Evolutionary conservation across 495 filamentous ascomycete species (phyloP).

Genomic region (Pyrenula aspistea): DNA sequence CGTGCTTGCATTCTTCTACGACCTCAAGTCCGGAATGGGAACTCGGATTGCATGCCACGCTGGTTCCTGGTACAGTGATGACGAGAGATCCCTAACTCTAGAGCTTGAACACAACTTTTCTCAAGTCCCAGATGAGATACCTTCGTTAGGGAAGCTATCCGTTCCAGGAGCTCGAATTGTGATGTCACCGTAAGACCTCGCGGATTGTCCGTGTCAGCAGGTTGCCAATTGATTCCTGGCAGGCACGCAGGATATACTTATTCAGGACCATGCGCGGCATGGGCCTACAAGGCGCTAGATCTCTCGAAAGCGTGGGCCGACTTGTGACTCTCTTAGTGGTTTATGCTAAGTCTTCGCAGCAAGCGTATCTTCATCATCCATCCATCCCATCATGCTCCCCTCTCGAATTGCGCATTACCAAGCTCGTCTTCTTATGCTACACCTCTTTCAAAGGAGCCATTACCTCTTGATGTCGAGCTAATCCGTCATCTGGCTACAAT

Average conservation of each 20-base stretch:
- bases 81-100: slow-evolving; percentile 40
- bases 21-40: slow-evolving; percentile 27
- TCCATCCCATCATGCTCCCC: slow-evolving; percentile 80
- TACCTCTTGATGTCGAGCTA: slow-evolving; percentile 58
- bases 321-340: neutral
- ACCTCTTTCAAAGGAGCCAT: slow-evolving; percentile 65
- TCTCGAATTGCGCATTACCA: slow-evolving; percentile 67
- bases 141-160: slow-evolving; percentile 48
- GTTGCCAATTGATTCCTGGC: neutral
- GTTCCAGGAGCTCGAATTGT: slow-evolving; percentile 71
- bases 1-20: too few relatives aligned
- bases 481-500: slow-evolving; percentile 44
- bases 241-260: slow-evolving; percentile 96
- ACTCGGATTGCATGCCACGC: slow-evolving; percentile 58
- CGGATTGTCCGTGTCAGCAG: neutral
- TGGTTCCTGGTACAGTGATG: slow-evolving; percentile 77
- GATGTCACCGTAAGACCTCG: slow-evolving; percentile 76
- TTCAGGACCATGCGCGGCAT: slow-evolving; percentile 86
- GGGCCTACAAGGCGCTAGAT: slow-evolving; percentile 88
- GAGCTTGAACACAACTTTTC: slow-evolving; percentile 75
- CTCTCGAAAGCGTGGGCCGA: slow-evolving; percentile 56
- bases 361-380: slow-evolving; percentile 92
- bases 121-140: slow-evolving; percentile 53
- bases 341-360: slow-evolving; percentile 20
- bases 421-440: slow-evolving; percentile 66